Evolutionary conservation across 306 rosid genomes (phyloP).

Genomic region (Begonia masoniana): DNA sequence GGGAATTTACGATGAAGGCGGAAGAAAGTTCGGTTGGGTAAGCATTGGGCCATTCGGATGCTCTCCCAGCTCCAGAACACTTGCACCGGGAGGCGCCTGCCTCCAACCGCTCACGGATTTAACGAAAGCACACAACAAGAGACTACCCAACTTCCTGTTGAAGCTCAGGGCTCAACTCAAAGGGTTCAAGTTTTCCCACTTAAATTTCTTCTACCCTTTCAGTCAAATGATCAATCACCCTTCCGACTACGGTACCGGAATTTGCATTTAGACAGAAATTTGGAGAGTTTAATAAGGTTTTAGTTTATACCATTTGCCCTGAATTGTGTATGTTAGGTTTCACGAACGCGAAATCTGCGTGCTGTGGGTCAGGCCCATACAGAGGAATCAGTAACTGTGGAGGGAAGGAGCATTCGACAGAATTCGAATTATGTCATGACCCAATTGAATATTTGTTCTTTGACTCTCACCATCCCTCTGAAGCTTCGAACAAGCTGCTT

Average conservation of each 20-base stretch:
- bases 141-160: neutral
- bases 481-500: neutral
- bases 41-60: slow-evolving; percentile 10
- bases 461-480: neutral
- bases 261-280: neutral
- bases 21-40: slow-evolving; percentile 20
- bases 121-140: neutral
- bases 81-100: neutral
- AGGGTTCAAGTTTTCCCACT: slow-evolving; percentile 3
- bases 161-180: slow-evolving; percentile 1
- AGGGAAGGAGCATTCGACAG: neutral
- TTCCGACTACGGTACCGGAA: neutral
- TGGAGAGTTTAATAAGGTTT: too few species aligned
- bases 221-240: neutral
- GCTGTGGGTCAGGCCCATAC: neutral
- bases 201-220: neutral
- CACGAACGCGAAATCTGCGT: slow-evolving; percentile 20
- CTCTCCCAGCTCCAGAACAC: neutral
- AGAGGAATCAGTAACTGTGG: neutral
- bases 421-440: neutral
- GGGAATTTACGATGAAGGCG: slow-evolving; percentile 20
- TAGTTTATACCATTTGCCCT: neutral
- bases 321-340: slow-evolving; percentile 16
- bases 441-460: neutral
- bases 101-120: too few species aligned